Evolutionary conservation across 768 basidiomycete species (phyloP), one percentile per base, ranked within the genome.

Genomic region (Lactifluus piperatus): DNA sequence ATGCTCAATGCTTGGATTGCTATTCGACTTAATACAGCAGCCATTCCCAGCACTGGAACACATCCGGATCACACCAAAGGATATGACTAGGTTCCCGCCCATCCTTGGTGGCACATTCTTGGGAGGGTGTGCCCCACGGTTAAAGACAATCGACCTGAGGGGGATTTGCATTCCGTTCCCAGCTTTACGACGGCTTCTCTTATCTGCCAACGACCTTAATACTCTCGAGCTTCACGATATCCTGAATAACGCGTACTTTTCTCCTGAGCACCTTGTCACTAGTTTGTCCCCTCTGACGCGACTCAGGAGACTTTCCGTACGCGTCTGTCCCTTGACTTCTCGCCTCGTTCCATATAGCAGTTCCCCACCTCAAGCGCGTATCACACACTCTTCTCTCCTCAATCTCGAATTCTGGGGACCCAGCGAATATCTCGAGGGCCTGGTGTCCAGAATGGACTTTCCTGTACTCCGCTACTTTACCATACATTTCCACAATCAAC

Each of bases 21-120:
- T 65, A 45, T 1, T 67, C 68, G 1, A 71, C 69, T 67, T 64
- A 58, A 9, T 62, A 64, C 66, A 30, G 65, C 63, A 45, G 73
- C 32, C 71, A 30, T 63, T 47, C 62, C 58, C 4, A 53, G 64
- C 13, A 48, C 62, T 48, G 2, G 18, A 39, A 34, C 50, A 45
- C 1, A 51, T 65, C 20, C 55, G 41, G 1, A 57, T 13, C 60
- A 74, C 46, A 68, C 77, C 20, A 62, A 27, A 34, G 63, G 2
- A 54, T 77, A 0, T 67, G 76, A 16, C 67, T 68, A 20, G 54
- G 62, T 2, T 79, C 79, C 57, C 69, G 76, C 43, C 0, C 1
- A 9, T 68, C 45, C 13, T 58, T 11, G 36, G 36, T 30, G 18
- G 2, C 4, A 10, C 4, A 18, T 52, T 46, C 27, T 20, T 52